Evolutionary conservation across 495 filamentous ascomycete species (phyloP).

Genomic region (Acidiella bohemica): DNA sequence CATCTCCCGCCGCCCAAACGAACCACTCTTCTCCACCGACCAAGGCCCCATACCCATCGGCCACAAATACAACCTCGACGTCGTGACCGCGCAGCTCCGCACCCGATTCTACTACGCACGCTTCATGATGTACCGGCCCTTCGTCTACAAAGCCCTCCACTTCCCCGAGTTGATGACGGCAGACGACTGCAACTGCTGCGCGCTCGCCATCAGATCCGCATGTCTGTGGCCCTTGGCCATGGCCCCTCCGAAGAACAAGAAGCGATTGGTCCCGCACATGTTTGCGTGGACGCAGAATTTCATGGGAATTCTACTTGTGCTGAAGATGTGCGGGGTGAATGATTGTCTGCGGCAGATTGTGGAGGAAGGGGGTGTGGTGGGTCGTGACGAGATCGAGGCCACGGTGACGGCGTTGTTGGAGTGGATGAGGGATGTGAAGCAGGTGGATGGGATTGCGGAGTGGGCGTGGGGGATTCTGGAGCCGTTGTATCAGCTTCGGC

Average conservation of each 20-base stretch:
- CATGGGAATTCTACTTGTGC: constrained; percentile 41
- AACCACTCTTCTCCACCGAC: constrained; percentile 38
- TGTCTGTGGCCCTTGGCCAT: constrained; percentile 46
- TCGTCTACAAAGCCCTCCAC: constrained; percentile 48
- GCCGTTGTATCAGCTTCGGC: constrained; percentile 14
- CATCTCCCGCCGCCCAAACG: constrained; percentile 2
- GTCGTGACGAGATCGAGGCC: constrained; percentile 34
- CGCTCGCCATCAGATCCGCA: constrained; percentile 38
- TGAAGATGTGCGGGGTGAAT: constrained; percentile 38
- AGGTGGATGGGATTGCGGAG: constrained; percentile 33
- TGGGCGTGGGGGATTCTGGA: constrained; percentile 42
- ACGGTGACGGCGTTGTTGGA: constrained; percentile 39
- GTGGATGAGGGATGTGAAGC: constrained; percentile 41
- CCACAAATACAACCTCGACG: constrained; percentile 39
- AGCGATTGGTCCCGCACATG: constrained; percentile 41
- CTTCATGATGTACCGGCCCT: constrained; percentile 45
- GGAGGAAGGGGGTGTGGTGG: constrained; percentile 33
- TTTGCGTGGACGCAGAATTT: constrained; percentile 49
- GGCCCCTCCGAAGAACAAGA: constrained; percentile 41
- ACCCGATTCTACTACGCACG: constrained; percentile 47
- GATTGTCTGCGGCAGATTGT: constrained; percentile 36
- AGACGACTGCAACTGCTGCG: constrained; percentile 38
- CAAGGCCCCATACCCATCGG: constrained; percentile 28
- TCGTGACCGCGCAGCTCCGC: constrained; percentile 42
- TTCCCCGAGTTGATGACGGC: constrained; percentile 39